Conservation (phyloP, 2,329 filamentous ascomycete genomes). For the Fusarium drepaniforme region DNA sequence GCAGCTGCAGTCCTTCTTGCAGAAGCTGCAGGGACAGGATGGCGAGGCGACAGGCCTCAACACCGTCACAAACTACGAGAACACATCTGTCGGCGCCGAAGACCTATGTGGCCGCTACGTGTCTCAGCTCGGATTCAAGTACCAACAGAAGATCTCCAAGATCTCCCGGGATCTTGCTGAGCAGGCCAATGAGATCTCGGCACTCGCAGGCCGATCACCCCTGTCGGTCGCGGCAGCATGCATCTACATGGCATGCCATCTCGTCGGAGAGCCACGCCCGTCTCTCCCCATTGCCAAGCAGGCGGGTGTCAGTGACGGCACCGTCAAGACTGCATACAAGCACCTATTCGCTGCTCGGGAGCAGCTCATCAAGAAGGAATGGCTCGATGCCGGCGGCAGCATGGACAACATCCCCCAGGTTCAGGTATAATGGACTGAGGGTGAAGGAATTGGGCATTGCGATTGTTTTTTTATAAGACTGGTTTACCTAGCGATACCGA, state of each 20-base stretch:
- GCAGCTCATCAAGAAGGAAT: constrained; percentile 79
- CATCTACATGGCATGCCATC: constrained; percentile 94
- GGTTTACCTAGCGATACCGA: neutral
- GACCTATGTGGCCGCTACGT: constrained; percentile 93
- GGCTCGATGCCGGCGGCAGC: constrained; percentile 79
- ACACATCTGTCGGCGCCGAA: constrained; percentile 82
- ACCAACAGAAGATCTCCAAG: constrained; percentile 79
- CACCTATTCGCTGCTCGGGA: constrained; percentile 82
- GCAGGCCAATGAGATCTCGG: constrained; percentile 80
- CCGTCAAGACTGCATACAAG: constrained; percentile 96
- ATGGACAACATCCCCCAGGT: constrained; percentile 75
- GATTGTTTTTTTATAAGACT: neutral
- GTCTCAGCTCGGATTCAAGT: constrained; percentile 81
- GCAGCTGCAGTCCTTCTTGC: constrained; percentile 87
- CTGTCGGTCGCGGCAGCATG: constrained; percentile 94
- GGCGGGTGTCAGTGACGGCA: constrained; percentile 94
- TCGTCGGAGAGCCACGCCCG: constrained; percentile 82
- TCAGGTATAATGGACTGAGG: constrained; percentile 42
- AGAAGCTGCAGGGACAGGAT: constrained; percentile 74
- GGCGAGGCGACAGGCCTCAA: constrained; percentile 61
- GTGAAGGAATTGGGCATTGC: neutral
- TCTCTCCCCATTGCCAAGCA: constrained; percentile 90
- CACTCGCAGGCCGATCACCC: constrained; percentile 91
- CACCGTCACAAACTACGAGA: constrained; percentile 77
- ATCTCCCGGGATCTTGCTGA: constrained; percentile 84